Evolutionary conservation across 305 asterid genomes (phyloP), one percentile per base, ranked within the genome.

Genomic region (Fraxinus floribunda): DNA sequence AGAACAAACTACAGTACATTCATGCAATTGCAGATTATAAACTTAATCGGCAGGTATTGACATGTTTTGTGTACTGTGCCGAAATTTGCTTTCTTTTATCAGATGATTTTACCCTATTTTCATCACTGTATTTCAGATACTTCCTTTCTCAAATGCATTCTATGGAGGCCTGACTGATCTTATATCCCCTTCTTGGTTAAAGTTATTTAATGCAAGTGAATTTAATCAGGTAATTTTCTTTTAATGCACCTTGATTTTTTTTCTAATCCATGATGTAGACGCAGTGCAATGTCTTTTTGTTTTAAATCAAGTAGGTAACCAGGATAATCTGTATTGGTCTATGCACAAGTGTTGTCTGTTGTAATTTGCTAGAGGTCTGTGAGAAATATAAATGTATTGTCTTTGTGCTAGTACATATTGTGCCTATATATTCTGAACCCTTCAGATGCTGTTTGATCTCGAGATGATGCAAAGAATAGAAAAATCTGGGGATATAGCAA

Each of bases 21-120:
- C 94, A 95, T 92, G 97, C 95, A 82, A 92, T 95, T 89, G 99
- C 99, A 34, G 99, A 94, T 87, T 93, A 90, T 90, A 95, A 95
- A 87, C 96, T 95, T 85, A 95, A 95, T 90, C 85, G 97, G 76
- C 98, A 94, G 97, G 99, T 95, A 82, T 18, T 74, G 78, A 44
- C 22, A 57, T 13, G 80, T 75, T 85, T 81, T 81, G 60, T 71
- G 81, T 80, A 44, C 57, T 75, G 75, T 77, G 9, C 73, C 62
- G 52, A 77, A 62, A 49, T 75, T 76, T 57, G 75, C 75, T 80
- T 82, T 73, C 80, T 86, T 81, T 82, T 78, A 75, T 76, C 80
- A 8, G 81, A 84, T 89, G 49, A 75, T 70, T 70, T 87, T 73
- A 87, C 84, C 66, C 80, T 32, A 57, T 82, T 86, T 74, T 22